A percentile compares a stretch with the other conserved stretches of the same genome.
Conservation (phyloP, 768 basidiomycete species). For the Boletus tomentosulus region DNA sequence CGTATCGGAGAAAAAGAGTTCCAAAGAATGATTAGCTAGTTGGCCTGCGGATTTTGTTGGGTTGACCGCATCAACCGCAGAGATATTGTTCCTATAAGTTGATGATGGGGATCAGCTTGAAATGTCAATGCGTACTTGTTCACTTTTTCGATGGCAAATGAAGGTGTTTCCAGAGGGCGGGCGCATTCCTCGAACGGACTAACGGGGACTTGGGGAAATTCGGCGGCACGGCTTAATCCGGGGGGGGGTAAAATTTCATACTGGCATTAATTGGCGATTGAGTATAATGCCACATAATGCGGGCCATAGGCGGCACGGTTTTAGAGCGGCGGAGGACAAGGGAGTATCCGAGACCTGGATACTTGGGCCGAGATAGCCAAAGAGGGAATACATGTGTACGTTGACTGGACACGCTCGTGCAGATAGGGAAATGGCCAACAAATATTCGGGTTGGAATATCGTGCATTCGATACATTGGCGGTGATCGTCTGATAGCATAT, state of each 20-base stretch:
- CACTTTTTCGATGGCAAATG: constrained; percentile 7
- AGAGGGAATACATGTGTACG: constrained; percentile 18
- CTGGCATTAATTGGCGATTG: constrained; percentile 8
- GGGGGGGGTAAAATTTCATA: constrained; percentile 12
- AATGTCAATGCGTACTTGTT: constrained; percentile 4
- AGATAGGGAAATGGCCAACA: constrained; percentile 14
- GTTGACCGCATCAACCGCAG: constrained; percentile 17
- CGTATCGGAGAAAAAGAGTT: constrained; percentile 8
- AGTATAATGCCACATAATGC: constrained; percentile 17
- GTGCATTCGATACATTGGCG: constrained; percentile 12
- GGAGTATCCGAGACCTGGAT: constrained; percentile 14
- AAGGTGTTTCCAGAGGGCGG: constrained; percentile 4
- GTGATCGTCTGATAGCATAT: constrained; percentile 22
- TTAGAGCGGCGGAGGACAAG: constrained; percentile 22
- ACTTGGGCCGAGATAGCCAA: constrained; percentile 17
- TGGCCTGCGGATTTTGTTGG: constrained; percentile 22
- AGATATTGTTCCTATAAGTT: constrained; percentile 21
- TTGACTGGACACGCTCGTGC: constrained; percentile 15
- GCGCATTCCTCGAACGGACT: constrained; percentile 4
- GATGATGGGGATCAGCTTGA: constrained; percentile 6
- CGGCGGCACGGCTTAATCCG: constrained; percentile 7
- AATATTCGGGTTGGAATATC: constrained; percentile 9
- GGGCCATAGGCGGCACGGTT: constrained; percentile 16
- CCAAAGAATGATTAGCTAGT: constrained; percentile 2
- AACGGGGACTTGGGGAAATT: constrained; percentile 17